Percentiles rank a stretch among this genome's conserved stretches.
Evolutionary conservation across 2,329 filamentous ascomycete genomes (phyloP).

Genomic region (Colletotrichum musae): DNA sequence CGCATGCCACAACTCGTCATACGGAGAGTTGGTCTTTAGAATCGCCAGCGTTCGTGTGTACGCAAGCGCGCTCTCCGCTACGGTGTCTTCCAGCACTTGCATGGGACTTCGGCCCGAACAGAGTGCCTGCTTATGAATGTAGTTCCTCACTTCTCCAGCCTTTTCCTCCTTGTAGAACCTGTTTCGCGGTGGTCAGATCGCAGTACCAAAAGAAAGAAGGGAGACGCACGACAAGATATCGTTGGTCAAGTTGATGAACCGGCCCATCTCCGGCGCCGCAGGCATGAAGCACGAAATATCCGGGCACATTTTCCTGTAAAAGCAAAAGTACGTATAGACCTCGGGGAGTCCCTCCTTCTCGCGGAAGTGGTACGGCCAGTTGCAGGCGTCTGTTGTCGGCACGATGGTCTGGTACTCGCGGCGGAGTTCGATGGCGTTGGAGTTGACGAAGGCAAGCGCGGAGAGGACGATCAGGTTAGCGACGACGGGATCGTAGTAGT

Average conservation of each 20-base stretch:
- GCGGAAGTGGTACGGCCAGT: conserved; percentile 47
- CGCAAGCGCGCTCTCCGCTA: conserved; percentile 37
- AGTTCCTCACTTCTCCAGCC: conserved; percentile 46
- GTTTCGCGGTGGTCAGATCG: background rate
- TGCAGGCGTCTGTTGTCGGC: conserved; percentile 42
- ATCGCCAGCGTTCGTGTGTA: conserved; percentile 43
- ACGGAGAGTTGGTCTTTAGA: conserved; percentile 42
- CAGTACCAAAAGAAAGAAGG: background rate
- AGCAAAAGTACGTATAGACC: conserved; percentile 47
- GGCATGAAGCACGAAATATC: conserved; percentile 47
- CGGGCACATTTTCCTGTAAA: conserved; percentile 46
- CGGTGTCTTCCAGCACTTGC: conserved; percentile 10
- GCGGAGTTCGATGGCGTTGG: conserved; percentile 45
- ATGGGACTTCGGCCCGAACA: conserved; percentile 9
- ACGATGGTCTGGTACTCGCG: conserved; percentile 42
- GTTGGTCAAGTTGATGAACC: conserved; percentile 47
- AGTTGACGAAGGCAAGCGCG: conserved; percentile 49
- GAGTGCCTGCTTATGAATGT: conserved; percentile 45
- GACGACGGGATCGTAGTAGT: conserved; percentile 45
- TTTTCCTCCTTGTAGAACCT: conserved; percentile 51
- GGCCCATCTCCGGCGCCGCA: conserved; percentile 47
- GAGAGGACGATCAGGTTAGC: conserved; percentile 48
- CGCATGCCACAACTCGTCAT: conserved; percentile 44
- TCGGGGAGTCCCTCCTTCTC: conserved; percentile 47
- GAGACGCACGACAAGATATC: conserved; percentile 48